A percentile compares a stretch with the other conserved stretches of the same genome.
Conservation (phyloP, 129 eudicot genomes). For the Erigeron canadensis region DNA sequence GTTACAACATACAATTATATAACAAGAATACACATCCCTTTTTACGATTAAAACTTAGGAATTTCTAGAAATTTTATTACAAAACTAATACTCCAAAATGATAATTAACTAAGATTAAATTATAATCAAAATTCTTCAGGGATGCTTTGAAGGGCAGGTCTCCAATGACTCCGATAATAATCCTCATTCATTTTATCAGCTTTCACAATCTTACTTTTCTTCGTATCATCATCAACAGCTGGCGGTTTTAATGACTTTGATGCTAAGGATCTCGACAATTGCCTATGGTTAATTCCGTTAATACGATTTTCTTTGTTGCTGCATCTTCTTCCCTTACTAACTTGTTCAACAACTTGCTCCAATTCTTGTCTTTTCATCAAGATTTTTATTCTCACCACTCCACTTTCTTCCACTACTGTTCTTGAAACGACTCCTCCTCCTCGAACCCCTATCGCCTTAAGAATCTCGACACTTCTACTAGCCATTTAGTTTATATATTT, state of each 20-base stretch:
- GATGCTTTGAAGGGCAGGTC: conserved; percentile 35
- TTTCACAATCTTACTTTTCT: conserved; percentile 3
- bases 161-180: conserved; percentile 26
- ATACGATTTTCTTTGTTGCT: conserved; percentile 18
- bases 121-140: conserved; percentile 27
- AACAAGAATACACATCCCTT: too few relatives aligned
- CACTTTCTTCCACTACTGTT: conserved; percentile 26
- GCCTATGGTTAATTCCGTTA: background rate
- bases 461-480: conserved; percentile 24
- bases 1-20: too few relatives aligned
- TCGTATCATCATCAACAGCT: background rate
- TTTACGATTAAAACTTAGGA: too few relatives aligned
- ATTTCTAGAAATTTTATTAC: background rate
- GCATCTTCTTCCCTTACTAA: background rate
- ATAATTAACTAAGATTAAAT: background rate
- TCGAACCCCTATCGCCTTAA: conserved; percentile 24
- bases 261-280: conserved; percentile 25
- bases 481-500: conserved; percentile 12
- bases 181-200: conserved; percentile 4
- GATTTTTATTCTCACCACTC: conserved; percentile 34
- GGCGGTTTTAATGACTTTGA: conserved; percentile 25
- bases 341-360: conserved; percentile 31
- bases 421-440: conserved; percentile 37
- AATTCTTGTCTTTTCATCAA: conserved; percentile 32
- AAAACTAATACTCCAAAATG: background rate